Conservation (phyloP, 176 grass and related monocot species). For the Eremochloa ophiuroides region DNA sequence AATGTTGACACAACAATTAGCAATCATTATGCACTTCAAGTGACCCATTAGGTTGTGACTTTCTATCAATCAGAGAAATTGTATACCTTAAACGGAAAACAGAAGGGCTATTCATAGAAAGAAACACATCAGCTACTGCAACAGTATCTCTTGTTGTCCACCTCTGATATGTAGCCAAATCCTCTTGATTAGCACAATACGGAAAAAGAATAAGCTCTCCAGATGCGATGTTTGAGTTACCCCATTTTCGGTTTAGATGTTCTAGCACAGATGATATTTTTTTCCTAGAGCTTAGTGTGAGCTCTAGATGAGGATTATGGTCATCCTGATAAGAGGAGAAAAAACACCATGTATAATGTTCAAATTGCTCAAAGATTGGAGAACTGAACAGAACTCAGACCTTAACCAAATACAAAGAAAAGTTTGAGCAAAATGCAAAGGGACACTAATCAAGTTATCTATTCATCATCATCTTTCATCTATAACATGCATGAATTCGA, state of each 20-base stretch:
- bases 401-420: conserved; percentile 13
- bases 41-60: background rate
- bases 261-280: conserved; percentile 97
- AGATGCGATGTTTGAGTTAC: conserved; percentile 65
- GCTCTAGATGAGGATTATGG: conserved; percentile 93
- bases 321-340: conserved; percentile 63
- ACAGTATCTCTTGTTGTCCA: conserved; percentile 74
- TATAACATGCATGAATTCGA: conserved; percentile 18
- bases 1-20: conserved; percentile 23
- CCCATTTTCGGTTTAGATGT: conserved; percentile 94
- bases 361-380: conserved; percentile 20
- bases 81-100: conserved; percentile 88
- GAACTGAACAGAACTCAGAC: conserved; percentile 15
- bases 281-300: conserved; percentile 91
- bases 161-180: conserved; percentile 69
- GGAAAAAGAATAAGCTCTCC: conserved; percentile 89
- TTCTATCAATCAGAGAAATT: conserved; percentile 21
- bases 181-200: conserved; percentile 72
- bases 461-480: background rate
- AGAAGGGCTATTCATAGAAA: conserved; percentile 74
- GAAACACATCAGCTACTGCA: conserved; percentile 71
- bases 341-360: conserved; percentile 12
- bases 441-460: background rate
- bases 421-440: background rate
- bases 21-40: background rate